Base-by-base conservation (phyloP, 2,329 filamentous ascomycete genomes). In the Hymenoscyphus occultus region DNA sequence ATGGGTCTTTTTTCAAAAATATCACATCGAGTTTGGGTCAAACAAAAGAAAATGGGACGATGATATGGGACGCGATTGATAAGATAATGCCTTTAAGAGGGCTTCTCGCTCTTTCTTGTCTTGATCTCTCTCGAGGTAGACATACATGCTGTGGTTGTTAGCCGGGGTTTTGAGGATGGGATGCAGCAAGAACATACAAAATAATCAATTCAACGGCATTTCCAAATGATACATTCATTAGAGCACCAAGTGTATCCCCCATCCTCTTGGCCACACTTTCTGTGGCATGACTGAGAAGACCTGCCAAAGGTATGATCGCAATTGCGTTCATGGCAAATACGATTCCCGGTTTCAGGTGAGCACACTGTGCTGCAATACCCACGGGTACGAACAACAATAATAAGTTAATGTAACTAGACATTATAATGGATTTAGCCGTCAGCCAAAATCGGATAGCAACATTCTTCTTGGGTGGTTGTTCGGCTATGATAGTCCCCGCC, bases 191-290 rank as follows among this genome's bases (percentile, higher is more conserved):
- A 51, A 74, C 81, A 75, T 76, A 84, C 81, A 91, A 92, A 69
- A 93, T 91, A 74, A 93, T 92, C 74, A 93, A 78, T 77, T 93
- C 90, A 31, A 92, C 90, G 28, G 90, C 88, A 75, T 93, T 92
- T 70, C 90, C 89, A 79, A 92, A 91, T 9, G 89, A 91, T 66
- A 92, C 87, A 72, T 92, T 92, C 74, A 92, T 83, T 71, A 92
- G 77, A 40, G 90, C 89, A 63, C 89, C 89, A 57, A 91, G 79
- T 3, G 88, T 88, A 74, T 92, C 90, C 61, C 90, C 90, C 77
- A 93, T 83, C 71, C 86, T 86, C 69, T 83, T 83, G 59, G 90
- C 89, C 65, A 92, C 90, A 64, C 86, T 89, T 78, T 93, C 90
- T 16, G 90, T 93, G 42, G 90, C 90, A 77, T 87, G 87, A 71